Conservation (phyloP, 352 stramenopile genomes). For the Pythium folliculosum region DNA sequence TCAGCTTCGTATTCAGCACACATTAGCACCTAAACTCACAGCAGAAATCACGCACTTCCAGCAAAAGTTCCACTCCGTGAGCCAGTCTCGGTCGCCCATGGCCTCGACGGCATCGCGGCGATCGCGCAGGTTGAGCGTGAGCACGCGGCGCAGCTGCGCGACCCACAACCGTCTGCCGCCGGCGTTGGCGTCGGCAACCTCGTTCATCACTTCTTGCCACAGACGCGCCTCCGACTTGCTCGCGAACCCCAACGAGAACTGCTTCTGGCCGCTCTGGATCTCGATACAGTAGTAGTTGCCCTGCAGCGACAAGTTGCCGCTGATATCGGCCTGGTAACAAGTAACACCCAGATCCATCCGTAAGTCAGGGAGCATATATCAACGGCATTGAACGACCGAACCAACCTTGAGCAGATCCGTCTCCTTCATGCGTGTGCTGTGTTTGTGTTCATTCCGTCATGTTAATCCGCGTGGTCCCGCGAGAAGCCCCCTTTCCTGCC, state of each 20-base stretch:
- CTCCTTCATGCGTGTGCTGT: conserved; percentile 54
- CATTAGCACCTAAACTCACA: neutral
- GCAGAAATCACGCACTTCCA: conserved; percentile 21
- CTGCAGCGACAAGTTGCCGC: conserved; percentile 35
- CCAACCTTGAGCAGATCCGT: conserved; percentile 73
- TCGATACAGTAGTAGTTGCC: conserved; percentile 68
- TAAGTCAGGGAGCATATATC: neutral
- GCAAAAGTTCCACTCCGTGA: conserved; percentile 81
- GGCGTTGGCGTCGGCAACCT: conserved; percentile 75
- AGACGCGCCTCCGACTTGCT: conserved; percentile 40
- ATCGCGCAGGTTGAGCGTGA: conserved; percentile 53
- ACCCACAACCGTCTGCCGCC: conserved; percentile 69
- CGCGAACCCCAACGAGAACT: conserved; percentile 57
- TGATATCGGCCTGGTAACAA: conserved; percentile 43
- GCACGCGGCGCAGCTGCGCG: conserved; percentile 49
- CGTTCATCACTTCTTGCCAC: conserved; percentile 69
- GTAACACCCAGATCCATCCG: neutral
- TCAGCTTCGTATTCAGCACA: neutral
- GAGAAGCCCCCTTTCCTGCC: neutral
- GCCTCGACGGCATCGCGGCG: conserved; percentile 49
- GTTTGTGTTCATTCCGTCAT: neutral
- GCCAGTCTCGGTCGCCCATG: conserved; percentile 77
- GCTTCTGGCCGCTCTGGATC: conserved; percentile 41
- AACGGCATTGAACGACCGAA: neutral
- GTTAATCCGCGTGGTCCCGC: neutral